phyloP scores from a whole-genome alignment of 2,329 filamentous ascomycete species.

The Neocatenulostroma microsporum region DNA sequence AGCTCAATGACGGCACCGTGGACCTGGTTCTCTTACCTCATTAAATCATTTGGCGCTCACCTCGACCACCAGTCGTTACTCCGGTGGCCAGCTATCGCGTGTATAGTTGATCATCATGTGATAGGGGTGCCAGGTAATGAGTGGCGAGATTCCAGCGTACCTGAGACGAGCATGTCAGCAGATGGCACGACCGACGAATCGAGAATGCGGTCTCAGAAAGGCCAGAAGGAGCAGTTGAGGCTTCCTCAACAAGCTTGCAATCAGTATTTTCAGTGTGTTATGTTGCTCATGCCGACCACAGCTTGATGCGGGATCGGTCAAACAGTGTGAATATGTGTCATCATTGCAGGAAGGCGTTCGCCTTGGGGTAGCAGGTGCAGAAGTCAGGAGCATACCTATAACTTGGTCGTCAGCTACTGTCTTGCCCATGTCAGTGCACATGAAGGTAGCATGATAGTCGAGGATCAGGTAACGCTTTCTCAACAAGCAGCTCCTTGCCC shows the following conservation, averaged over 20 bases:
- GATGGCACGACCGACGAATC: too few species aligned
- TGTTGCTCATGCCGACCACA: conserved; percentile 46
- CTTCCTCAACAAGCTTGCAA: conserved; percentile 63
- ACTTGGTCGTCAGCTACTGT: conserved; percentile 10
- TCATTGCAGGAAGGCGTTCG: conserved; percentile 43
- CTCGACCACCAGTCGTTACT: too few species aligned
- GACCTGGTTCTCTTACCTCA: neutral
- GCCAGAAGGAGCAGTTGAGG: too few species aligned
- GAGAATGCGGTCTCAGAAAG: too few species aligned
- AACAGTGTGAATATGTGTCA: conserved; percentile 67
- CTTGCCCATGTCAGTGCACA: neutral
- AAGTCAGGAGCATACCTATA: conserved; percentile 11
- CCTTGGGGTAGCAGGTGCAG: neutral
- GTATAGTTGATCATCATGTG: too few species aligned
- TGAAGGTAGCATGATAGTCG: neutral
- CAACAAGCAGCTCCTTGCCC: conserved; percentile 54
- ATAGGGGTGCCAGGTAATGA: too few species aligned
- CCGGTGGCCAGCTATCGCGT: too few species aligned
- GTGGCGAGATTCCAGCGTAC: too few species aligned
- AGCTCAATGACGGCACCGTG: too few species aligned
- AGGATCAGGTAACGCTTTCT: conserved; percentile 59
- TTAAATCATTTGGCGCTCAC: too few species aligned
- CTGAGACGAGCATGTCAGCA: too few species aligned
- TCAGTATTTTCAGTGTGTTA: conserved; percentile 59
- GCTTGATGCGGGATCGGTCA: conserved; percentile 48